Evolutionary conservation across 148 eudicot species (phyloP), one percentile per base, ranked within the genome.

Genomic region (Spergularia bocconei): DNA sequence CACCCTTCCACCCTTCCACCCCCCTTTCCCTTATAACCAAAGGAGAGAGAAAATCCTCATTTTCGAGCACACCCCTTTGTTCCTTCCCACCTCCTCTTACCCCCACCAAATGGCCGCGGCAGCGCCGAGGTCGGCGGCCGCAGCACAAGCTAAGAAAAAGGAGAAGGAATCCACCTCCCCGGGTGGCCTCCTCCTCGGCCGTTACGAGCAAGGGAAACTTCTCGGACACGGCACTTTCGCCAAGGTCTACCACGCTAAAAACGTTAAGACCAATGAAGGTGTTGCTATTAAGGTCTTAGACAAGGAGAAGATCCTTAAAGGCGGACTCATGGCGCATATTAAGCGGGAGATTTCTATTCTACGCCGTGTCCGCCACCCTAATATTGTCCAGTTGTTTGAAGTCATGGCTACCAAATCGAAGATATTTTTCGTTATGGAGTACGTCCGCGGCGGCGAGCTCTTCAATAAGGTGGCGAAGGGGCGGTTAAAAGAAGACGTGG

Each of bases 321-420:
- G 84, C 13, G 92, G 92, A 0, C 13, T 88, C 0, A 88, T 88
- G 76, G 76, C 71, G 0, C 92, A 88, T 55, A 87, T 88, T 15
- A 88, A 88, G 77, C 85, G 92, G 3, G 92, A 88, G 71, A 88
- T 86, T 72, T 62, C 88, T 0, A 83, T 88, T 48, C 86, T 88
- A 14, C 80, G 90, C 20, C 85, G 90, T 0, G 86, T 88, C 0
- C 75, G 87, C 4, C 92, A 88, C 78, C 92, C 92, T 1, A 85
- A 87, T 13, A 88, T 88, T n/a, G 92, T 88, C 0, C 86, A 86
- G 52, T 50, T 88, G 0, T 88, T 85, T 74, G 90, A 88, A 51
- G 89, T 88, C 0, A 88, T 88, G 92, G 92, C 92, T 0, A 88
- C 92, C 0, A 88, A 87, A 20, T 23, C 88, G 1, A 88, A 88